Evolutionary conservation across 2,329 filamentous ascomycete genomes (phyloP).

Genomic region (Aspergillus neotritici): DNA sequence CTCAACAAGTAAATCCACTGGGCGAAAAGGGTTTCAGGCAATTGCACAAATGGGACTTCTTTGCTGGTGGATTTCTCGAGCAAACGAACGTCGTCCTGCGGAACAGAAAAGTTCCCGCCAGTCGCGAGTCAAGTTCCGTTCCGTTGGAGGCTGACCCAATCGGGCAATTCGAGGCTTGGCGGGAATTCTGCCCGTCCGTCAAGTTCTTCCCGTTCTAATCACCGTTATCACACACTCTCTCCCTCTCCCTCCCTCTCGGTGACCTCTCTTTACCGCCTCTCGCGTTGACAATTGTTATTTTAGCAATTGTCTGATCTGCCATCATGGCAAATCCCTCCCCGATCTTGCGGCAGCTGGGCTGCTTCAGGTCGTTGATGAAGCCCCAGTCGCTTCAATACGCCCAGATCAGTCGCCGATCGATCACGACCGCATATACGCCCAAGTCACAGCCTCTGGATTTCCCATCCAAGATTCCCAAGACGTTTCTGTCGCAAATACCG

Average conservation of each 20-base stretch:
- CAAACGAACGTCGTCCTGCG: conserved; percentile 2
- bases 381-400: conserved; percentile 52
- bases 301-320: conserved; percentile 14
- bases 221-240: conserved; percentile 13
- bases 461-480: conserved; percentile 37
- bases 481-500: conserved; percentile 41
- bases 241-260: conserved; percentile 6
- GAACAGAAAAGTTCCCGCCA: conserved; percentile 25
- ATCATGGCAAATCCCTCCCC: conserved; percentile 59
- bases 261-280: conserved; percentile 9
- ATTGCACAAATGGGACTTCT: no score
- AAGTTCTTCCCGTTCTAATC: conserved; percentile 25
- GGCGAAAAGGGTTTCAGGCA: no score
- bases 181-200: conserved; percentile 34
- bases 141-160: conserved; percentile 15
- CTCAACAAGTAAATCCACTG: neutral
- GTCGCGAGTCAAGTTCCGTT: conserved; percentile 10
- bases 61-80: no score
- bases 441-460: conserved; percentile 37
- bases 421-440: conserved; percentile 47
- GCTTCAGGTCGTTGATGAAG: conserved; percentile 58
- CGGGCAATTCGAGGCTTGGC: conserved; percentile 28
- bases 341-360: conserved; percentile 61
- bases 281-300: neutral
- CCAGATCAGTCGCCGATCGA: conserved; percentile 41